Conservation (phyloP, 2,329 filamentous ascomycete species). For the Scopulariopsis brevicaulis region DNA sequence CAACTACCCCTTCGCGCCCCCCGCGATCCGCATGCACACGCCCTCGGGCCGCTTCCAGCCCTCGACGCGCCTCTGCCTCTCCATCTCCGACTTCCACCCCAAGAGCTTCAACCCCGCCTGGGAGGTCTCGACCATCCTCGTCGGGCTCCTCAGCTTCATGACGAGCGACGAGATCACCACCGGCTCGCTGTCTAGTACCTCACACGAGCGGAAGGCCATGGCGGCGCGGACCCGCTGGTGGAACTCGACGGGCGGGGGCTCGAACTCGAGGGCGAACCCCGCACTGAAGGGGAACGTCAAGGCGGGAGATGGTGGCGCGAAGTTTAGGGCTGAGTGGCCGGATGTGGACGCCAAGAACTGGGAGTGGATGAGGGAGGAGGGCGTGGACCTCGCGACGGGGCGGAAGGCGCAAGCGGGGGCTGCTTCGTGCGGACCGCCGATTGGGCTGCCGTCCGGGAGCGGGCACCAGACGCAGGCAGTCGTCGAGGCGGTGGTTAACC, state of each 20-base stretch:
- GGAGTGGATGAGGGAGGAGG: constrained; percentile 79
- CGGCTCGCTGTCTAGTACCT: constrained; percentile 68
- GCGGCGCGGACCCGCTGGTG: constrained; percentile 81
- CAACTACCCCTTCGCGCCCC: constrained; percentile 94
- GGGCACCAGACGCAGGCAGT: constrained; percentile 56
- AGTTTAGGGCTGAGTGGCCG: constrained; percentile 83
- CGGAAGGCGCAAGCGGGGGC: constrained; percentile 27
- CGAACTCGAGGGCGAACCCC: constrained; percentile 41
- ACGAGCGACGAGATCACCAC: constrained; percentile 98
- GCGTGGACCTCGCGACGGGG: constrained; percentile 69
- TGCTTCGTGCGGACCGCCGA: constrained; percentile 37
- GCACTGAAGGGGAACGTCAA: constrained; percentile 69
- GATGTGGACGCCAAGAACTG: constrained; percentile 84
- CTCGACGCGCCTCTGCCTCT: constrained; percentile 82
- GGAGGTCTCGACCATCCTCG: constrained; percentile 94
- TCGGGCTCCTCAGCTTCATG: constrained; percentile 94
- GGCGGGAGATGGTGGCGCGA: constrained; percentile 82
- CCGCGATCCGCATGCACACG: constrained; percentile 98
- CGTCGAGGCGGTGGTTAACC: constrained; percentile 67
- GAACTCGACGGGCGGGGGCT: constrained; percentile 89
- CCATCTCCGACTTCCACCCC: constrained; percentile 95
- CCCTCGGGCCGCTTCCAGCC: constrained; percentile 92
- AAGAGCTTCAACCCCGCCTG: constrained; percentile 97
- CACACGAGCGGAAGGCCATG: constrained; percentile 66
- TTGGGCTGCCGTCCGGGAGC: constrained; percentile 48